Evolutionary conservation across 176 grass and related monocot species (phyloP), one percentile per base, ranked within the genome.

Genomic region (Eremochloa ophiuroides): DNA sequence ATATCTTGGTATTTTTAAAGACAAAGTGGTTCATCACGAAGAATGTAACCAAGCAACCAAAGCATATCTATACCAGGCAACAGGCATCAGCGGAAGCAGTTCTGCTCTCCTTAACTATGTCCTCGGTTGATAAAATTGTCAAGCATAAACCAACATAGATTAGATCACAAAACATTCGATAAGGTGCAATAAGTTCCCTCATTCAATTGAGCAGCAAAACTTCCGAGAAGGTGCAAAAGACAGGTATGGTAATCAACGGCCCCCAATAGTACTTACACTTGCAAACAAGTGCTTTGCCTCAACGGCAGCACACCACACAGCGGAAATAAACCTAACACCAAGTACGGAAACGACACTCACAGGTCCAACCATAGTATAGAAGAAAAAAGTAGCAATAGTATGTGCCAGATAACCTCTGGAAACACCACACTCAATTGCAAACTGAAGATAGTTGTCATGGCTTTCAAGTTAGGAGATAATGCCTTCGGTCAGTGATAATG

Each of bases 401-500:
- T 82, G 79, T 73, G 39, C 27, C 64, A 17, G 70, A 87, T 62
- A 76, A 44, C 56, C 75, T 66, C 42, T 78, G 44, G 59, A 51
- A 59, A 86, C 60, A 88, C 56, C 65, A 78, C 64, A 73, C 33
- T 17, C 35, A 50, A 80, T 59, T 15, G 80, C 63, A 64, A 76
- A 75, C 42, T 48, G 15, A 37, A 68, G 35, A 67, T n/a, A 3
- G 38, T 56, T 47, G 38, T 23, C 22, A 66, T 27, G 16, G 80
- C 50, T 51, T 71, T 71, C 15, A 29, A 71, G 71, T 73, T 87
- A 94, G 65, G 91, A 78, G 73, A 89, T 79, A 44, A 93, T 60
- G 55, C 75, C 84, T 23, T 94, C 90, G 7, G 61, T 69, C 62
- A 98, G 70, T 12, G 92, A 88, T 43, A 95, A 82, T 26, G 71